phyloP scores from a whole-genome alignment of 768 basidiomycete species.

The Leccinum uliginosum region DNA sequence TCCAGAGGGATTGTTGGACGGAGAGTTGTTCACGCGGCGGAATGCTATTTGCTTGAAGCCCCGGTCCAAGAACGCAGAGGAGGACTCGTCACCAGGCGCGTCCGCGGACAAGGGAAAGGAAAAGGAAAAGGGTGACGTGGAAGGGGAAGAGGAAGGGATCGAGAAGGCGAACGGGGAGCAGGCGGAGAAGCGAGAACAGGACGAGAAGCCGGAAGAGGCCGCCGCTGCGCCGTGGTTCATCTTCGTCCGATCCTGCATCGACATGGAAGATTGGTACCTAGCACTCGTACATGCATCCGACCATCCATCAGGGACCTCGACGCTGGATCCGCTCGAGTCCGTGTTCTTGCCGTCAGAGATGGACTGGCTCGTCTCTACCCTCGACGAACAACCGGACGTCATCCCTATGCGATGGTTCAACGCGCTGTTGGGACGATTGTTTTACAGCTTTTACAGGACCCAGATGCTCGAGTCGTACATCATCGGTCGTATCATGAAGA shows the following conservation, averaged over 20 bases:
- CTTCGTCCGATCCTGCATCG: slow-evolving; percentile 80
- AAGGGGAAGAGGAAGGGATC: neutral
- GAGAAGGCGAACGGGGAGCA: neutral
- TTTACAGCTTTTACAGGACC: slow-evolving; percentile 90
- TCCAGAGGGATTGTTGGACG: slow-evolving; percentile 73
- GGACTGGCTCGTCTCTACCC: slow-evolving; percentile 72
- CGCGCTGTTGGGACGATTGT: slow-evolving; percentile 86
- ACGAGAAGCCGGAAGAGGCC: slow-evolving; percentile 39
- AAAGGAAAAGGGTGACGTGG: neutral
- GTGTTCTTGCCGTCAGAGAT: slow-evolving; percentile 79
- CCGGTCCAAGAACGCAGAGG: slow-evolving; percentile 33
- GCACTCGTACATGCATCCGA: slow-evolving; percentile 72
- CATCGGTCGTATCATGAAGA: slow-evolving; percentile 87
- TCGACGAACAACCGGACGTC: slow-evolving; percentile 93
- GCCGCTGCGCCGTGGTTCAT: slow-evolving; percentile 83
- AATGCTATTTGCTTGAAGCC: slow-evolving; percentile 81
- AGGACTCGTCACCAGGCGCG: slow-evolving; percentile 40
- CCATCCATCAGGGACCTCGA: slow-evolving; percentile 57
- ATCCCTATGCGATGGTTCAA: slow-evolving; percentile 99
- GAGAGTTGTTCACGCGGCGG: slow-evolving; percentile 86
- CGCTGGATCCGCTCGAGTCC: slow-evolving; percentile 52
- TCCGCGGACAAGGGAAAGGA: slow-evolving; percentile 33
- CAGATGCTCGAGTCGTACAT: slow-evolving; percentile 78
- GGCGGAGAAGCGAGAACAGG: slow-evolving; percentile 9
- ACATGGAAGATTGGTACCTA: slow-evolving; percentile 98